Conservation (phyloP, 495 filamentous ascomycete genomes). For the Tetracladium marchalianum region DNA sequence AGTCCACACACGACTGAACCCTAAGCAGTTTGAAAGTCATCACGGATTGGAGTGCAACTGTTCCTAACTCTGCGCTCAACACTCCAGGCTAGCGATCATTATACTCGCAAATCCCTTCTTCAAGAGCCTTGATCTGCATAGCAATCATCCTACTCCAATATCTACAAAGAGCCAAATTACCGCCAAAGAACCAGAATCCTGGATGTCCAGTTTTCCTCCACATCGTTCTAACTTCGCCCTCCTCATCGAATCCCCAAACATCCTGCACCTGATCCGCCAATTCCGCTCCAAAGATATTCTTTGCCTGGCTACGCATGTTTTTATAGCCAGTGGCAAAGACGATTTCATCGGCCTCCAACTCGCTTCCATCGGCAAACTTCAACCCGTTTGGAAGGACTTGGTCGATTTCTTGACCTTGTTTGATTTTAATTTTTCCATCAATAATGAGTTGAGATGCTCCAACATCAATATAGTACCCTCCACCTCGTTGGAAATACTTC, state of each 20-base stretch:
- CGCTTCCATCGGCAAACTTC: slow-evolving; percentile 53
- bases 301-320: slow-evolving; percentile 58
- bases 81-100: no score
- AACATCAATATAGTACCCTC: slow-evolving; percentile 77
- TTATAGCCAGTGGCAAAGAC: slow-evolving; percentile 75
- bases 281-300: slow-evolving; percentile 59
- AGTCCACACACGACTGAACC: no score
- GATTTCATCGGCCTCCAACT: slow-evolving; percentile 66
- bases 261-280: slow-evolving; percentile 53
- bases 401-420: slow-evolving; percentile 43
- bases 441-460: slow-evolving; percentile 59
- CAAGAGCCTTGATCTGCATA: slow-evolving; percentile 62
- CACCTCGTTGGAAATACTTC: slow-evolving; percentile 67
- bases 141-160: slow-evolving; percentile 65
- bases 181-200: slow-evolving; percentile 76
- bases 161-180: slow-evolving; percentile 63
- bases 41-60: no score
- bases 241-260: slow-evolving; percentile 69
- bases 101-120: slow-evolving; percentile 35
- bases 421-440: slow-evolving; percentile 68
- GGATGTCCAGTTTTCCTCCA: slow-evolving; percentile 64
- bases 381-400: slow-evolving; percentile 36
- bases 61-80: no score
- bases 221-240: slow-evolving; percentile 60
- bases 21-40: no score